Evolutionary conservation across 1,284 basidiomycete genomes (phyloP).

Genomic region (Cystobasidium sp.): DNA sequence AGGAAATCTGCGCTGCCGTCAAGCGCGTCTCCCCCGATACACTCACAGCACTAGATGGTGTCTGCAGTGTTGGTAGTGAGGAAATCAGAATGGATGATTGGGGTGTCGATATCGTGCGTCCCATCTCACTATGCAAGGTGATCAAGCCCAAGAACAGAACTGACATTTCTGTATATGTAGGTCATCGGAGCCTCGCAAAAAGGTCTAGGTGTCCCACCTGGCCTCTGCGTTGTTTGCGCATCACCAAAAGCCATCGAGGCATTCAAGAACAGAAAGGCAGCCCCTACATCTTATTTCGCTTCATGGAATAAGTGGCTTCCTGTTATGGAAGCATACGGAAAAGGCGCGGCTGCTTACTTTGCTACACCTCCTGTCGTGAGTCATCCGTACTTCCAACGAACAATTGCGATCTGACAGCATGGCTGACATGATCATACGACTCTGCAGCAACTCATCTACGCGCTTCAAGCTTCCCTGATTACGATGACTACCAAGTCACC

Average conservation of each 20-base stretch:
- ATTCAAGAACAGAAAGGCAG: slow-evolving; percentile 71
- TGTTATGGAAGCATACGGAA: slow-evolving; percentile 88
- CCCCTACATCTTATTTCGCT: slow-evolving; percentile 81
- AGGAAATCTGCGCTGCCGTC: slow-evolving; percentile 76
- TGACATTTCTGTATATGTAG: not conserved
- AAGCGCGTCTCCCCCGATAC: slow-evolving; percentile 81
- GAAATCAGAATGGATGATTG: slow-evolving; percentile 92
- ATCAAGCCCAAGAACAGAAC: not conserved
- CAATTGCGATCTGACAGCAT: no score
- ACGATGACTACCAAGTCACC: slow-evolving; percentile 68
- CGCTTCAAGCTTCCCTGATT: slow-evolving; percentile 78
- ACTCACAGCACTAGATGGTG: slow-evolving; percentile 84
- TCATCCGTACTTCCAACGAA: no score
- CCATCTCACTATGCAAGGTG: not conserved
- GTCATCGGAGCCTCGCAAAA: slow-evolving; percentile 88
- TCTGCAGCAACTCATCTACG: slow-evolving; percentile 75
- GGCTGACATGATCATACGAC: no score
- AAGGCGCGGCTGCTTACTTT: slow-evolving; percentile 77
- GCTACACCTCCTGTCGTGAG: slow-evolving; percentile 71
- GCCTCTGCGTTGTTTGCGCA: slow-evolving; percentile 82
- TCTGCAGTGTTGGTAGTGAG: slow-evolving; percentile 94
- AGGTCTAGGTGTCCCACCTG: slow-evolving; percentile 92
- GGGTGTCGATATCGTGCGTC: slow-evolving; percentile 71
- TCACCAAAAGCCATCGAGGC: slow-evolving; percentile 79
- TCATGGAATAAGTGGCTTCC: slow-evolving; percentile 85